Conservation (phyloP, 2,329 filamentous ascomycete species). For the Domatiomyces catenatus region DNA sequence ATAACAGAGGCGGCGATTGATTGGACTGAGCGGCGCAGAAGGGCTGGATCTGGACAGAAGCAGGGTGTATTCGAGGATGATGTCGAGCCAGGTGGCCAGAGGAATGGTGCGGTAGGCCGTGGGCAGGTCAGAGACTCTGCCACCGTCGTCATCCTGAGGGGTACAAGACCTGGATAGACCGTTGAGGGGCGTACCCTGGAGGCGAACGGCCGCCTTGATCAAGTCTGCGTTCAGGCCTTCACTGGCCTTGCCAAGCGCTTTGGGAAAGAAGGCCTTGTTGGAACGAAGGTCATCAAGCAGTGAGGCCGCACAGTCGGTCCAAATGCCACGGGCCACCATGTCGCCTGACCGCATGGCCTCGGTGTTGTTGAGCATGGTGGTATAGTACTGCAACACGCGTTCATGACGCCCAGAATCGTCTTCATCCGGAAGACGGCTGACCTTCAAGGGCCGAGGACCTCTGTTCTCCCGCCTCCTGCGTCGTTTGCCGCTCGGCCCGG, state of each 20-base stretch:
- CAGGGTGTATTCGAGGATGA: slow-evolving; percentile 79
- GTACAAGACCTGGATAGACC: too few species aligned
- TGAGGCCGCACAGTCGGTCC: slow-evolving; percentile 43
- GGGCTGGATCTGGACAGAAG: slow-evolving; percentile 41
- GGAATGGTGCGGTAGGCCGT: slow-evolving; percentile 56
- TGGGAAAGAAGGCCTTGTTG: slow-evolving; percentile 44
- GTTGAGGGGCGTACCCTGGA: too few species aligned
- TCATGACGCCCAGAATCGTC: too few species aligned
- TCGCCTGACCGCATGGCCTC: slow-evolving; percentile 35
- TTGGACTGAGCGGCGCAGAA: slow-evolving; percentile 25
- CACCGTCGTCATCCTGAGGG: too few species aligned
- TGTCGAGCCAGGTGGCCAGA: slow-evolving; percentile 73
- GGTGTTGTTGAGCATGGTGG: slow-evolving; percentile 33
- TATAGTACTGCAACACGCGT: slow-evolving; percentile 25
- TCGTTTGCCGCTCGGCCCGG: not conserved
- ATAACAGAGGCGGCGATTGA: slow-evolving; percentile 51
- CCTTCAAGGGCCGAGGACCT: too few species aligned
- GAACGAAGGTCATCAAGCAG: slow-evolving; percentile 46
- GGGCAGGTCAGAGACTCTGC: slow-evolving; percentile 1
- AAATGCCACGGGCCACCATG: slow-evolving; percentile 36
- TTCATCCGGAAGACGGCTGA: too few species aligned
- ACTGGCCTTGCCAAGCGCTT: slow-evolving; percentile 15
- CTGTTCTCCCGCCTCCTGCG: not conserved
- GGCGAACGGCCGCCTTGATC: too few species aligned
- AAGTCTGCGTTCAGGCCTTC: too few species aligned